Evolutionary conservation across 805 yeast genomes (phyloP).

Genomic region (Candida pini): DNA sequence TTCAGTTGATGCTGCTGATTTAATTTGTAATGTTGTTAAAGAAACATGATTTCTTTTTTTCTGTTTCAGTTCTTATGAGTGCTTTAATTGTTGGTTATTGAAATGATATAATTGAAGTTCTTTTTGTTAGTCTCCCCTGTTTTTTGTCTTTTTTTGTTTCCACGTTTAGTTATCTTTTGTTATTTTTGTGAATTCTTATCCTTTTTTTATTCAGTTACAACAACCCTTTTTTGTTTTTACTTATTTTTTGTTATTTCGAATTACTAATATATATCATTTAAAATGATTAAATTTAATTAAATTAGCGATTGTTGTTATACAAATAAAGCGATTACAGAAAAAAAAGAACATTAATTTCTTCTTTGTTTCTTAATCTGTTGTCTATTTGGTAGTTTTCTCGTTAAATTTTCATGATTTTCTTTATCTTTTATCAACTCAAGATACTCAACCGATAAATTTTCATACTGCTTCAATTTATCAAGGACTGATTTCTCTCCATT

Average conservation of each 20-base stretch:
- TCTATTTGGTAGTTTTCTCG: background rate
- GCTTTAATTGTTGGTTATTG: background rate
- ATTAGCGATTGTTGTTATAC: no score
- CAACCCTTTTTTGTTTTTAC: background rate
- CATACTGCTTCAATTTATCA: conserved; percentile 21
- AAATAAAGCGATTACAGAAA: no score
- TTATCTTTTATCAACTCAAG: conserved; percentile 14
- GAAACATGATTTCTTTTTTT: conserved; percentile 8
- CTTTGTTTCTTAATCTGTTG: background rate
- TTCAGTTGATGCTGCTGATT: conserved; percentile 90
- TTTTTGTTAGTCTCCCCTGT: conserved; percentile 4
- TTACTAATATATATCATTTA: no score
- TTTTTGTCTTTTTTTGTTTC: background rate
- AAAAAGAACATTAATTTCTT: background rate
- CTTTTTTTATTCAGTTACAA: background rate
- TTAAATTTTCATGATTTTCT: conserved; percentile 13
- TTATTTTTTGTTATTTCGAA: background rate
- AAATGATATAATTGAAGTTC: no score
- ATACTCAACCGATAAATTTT: conserved; percentile 22
- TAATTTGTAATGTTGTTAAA: conserved; percentile 58
- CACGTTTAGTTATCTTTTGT: no score
- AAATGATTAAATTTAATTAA: no score
- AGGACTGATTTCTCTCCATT: background rate
- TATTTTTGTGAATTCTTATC: background rate
- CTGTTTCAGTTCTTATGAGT: background rate